Evolutionary conservation across 192 early-diverging fungal species (phyloP).

Genomic region (Podila minutissima): DNA sequence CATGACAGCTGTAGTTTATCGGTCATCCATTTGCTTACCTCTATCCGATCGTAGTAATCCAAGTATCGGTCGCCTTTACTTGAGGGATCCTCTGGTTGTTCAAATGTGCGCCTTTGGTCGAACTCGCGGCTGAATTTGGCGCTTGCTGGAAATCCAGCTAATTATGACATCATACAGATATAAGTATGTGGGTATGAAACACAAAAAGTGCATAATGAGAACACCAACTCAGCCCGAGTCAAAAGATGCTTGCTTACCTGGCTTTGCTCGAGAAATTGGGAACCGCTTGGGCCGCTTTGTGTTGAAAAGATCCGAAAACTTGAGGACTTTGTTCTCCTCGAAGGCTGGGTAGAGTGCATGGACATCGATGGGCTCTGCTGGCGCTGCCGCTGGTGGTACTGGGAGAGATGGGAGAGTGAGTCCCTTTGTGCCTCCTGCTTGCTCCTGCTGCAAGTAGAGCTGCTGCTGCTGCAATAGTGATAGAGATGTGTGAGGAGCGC

Average conservation of each 20-base stretch:
- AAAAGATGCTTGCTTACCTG: constrained; percentile 28
- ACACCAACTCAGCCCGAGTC: neutral
- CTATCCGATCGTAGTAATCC: constrained; percentile 22
- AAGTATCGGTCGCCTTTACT: constrained; percentile 3
- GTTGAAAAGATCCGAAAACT: constrained; percentile 72
- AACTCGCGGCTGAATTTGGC: constrained; percentile 13
- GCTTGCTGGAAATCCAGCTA: constrained; percentile 28
- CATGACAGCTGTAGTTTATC: neutral
- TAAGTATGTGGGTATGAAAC: neutral
- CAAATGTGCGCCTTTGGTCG: constrained; percentile 32
- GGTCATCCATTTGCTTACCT: neutral
- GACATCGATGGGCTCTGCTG: constrained; percentile 50
- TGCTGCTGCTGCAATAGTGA: constrained; percentile 24
- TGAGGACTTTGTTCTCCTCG: constrained; percentile 65
- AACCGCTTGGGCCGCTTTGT: constrained; percentile 53
- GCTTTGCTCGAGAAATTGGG: constrained; percentile 43
- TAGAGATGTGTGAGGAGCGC: neutral
- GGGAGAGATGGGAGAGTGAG: neutral
- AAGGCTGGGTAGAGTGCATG: constrained; percentile 69
- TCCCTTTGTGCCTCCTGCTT: constrained; percentile 2
- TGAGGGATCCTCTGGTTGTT: constrained; percentile 26
- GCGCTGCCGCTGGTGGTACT: constrained; percentile 1
- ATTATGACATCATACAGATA: neutral
- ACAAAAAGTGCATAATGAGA: neutral
- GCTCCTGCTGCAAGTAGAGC: constrained; percentile 15